Evolutionary conservation across 2,329 filamentous ascomycete species (phyloP), one percentile per base, ranked within the genome.

Genomic region (Domatiomyces catenatus): DNA sequence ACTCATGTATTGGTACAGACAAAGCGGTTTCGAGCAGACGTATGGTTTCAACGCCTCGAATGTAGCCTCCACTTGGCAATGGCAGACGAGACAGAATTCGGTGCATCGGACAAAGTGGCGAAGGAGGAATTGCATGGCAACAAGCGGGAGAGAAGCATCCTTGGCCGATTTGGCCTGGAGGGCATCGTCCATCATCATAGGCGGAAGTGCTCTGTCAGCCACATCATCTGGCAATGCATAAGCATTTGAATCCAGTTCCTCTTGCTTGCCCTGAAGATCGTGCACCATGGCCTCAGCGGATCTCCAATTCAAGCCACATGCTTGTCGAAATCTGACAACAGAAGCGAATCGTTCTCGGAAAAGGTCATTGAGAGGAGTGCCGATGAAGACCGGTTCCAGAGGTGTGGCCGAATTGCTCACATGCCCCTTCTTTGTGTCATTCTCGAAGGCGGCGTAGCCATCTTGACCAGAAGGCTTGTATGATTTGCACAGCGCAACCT

Each of bases 71-170:
- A 86, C 74, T 57, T 75, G 81, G 57, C 76, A 76, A 64, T 93
- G 85, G 60, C 89, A 95, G 20, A 89, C 80, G 50, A 94, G 75
- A 64, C 89, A 95, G 64, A 90, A 94, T 49, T 92, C 81, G 0
- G 85, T 87, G 63, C 86, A 94, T 52, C 79, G 81, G 6, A 84
- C 76, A 53, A 94, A 79, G 59, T 88, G 84, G 1, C 82, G 80
- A 22, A 94, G 70, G 0, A 80, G 74, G 58, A 89, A 92, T 56
- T 93, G 84, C 74, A 86, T 85, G 1, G 71, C 72, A 2, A 78
- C 64, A 2, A 80, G 65, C 5, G 77, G 77, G 32, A 81, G 70
- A 1, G 76, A 80, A 45, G 71, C 60, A 10, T 63, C 52, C n/a
- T 65, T 59, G 1, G 60, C 45, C 2, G 49, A 47, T 1, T 54